Percentiles rank a stretch among this genome's conserved stretches.
These are phyloP conservation scores for Copromyces sp. DNA, from an alignment of 495 filamentous ascomycete species.

Conservation along the genomic window DNA sequence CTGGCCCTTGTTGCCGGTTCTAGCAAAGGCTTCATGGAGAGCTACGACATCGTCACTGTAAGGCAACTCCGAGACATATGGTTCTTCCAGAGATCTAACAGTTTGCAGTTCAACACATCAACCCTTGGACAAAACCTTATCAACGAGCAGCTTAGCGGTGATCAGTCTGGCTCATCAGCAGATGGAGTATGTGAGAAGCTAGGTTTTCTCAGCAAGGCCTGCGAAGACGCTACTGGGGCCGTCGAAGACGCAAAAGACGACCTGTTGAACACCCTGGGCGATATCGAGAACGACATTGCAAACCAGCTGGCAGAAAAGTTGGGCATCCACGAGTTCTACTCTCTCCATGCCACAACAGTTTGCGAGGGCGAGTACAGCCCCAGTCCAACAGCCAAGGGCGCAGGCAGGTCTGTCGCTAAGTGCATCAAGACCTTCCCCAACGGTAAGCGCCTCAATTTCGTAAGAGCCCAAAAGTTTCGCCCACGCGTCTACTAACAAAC, in stretches of 20 bases:
- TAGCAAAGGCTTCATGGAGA: constrained; percentile 47
- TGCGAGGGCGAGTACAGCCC: constrained; percentile 55
- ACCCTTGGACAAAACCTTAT: constrained; percentile 45
- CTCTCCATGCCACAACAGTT: constrained; percentile 56
- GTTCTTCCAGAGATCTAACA: not conserved
- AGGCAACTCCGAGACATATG: constrained; percentile 9
- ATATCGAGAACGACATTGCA: constrained; percentile 11
- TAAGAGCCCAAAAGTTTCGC: not conserved
- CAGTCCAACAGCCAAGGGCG: constrained; percentile 35
- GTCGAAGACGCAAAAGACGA: constrained; percentile 25
- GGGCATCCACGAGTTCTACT: constrained; percentile 64
- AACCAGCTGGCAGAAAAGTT: constrained; percentile 37
- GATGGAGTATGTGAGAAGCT: constrained; percentile 6
- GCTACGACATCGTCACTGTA: constrained; percentile 58
- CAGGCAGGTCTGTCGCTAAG: constrained; percentile 46
- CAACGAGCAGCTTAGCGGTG: constrained; percentile 3
- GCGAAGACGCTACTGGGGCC: constrained; percentile 18
- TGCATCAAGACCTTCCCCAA: constrained; percentile 51
- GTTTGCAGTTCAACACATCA: constrained; percentile 51
- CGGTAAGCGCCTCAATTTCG: constrained; percentile 25
- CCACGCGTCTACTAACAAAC: not conserved
- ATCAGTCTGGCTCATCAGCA: not conserved
- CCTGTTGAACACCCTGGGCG: constrained; percentile 19
- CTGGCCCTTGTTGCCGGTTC: constrained; percentile 64
- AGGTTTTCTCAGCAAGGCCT: constrained; percentile 13